phyloP scores from a whole-genome alignment of 164 flowering plant genomes.

The Nelumbo lutea region DNA sequence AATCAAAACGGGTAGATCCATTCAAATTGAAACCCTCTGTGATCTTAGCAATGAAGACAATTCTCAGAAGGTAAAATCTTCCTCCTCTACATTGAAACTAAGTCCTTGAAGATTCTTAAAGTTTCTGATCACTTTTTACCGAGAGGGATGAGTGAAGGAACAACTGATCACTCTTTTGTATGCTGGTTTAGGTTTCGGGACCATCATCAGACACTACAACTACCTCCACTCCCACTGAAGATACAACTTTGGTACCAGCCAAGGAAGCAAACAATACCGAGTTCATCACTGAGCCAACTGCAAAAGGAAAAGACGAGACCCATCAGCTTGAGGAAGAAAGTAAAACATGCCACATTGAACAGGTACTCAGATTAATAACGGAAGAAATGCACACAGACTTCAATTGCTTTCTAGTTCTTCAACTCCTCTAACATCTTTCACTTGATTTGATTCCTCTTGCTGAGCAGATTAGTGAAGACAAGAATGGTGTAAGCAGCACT shows the following conservation, averaged over 20 bases:
- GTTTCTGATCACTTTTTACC: neutral
- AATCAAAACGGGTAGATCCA: constrained; percentile 58
- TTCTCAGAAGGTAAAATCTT: constrained; percentile 32
- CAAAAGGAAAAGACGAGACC: neutral
- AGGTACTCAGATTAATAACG: neutral
- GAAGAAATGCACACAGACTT: neutral
- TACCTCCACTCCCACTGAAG: constrained; percentile 10
- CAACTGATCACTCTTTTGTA: neutral
- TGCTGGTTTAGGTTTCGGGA: constrained; percentile 25
- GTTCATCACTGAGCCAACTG: neutral
- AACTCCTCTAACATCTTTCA: neutral
- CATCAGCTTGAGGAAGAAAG: constrained; percentile 1
- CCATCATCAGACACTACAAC: constrained; percentile 14
- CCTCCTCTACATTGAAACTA: too few species aligned
- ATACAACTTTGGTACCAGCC: constrained; percentile 4
- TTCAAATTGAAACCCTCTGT: constrained; percentile 49
- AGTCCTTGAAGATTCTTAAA: neutral
- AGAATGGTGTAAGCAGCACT: constrained; percentile 1
- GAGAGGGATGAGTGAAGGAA: neutral
- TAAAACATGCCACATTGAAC: constrained; percentile 1
- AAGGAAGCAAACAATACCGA: constrained; percentile 11
- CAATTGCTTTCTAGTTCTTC: neutral
- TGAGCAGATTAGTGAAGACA: constrained; percentile 1
- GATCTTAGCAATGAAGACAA: constrained; percentile 59
- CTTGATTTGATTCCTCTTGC: constrained; percentile 19